Conservation (phyloP, 805 yeast genomes). For the Middelhovenomyces tepae region DNA sequence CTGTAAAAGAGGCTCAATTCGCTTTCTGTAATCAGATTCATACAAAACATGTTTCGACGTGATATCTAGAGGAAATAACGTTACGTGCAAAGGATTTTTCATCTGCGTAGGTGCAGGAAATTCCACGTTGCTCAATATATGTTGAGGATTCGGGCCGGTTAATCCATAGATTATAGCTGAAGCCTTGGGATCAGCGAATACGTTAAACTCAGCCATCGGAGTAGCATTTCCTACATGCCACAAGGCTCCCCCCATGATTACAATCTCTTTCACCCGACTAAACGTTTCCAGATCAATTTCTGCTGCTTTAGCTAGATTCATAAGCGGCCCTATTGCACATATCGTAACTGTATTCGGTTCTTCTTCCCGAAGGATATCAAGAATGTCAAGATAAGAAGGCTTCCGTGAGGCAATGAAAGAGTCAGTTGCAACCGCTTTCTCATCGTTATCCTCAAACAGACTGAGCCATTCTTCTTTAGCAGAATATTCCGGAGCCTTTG, state of each 20-base stretch:
- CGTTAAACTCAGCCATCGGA: conserved; percentile 35
- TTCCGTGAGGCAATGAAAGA: conserved; percentile 23
- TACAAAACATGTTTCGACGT: conserved; percentile 26
- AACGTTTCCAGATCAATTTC: conserved; percentile 30
- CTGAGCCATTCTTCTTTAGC: conserved; percentile 23
- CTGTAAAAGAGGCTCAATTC: conserved; percentile 8
- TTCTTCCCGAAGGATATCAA: conserved; percentile 27
- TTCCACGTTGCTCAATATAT: no score
- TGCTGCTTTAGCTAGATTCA: conserved; percentile 34
- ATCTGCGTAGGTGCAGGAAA: no score
- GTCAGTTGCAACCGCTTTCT: conserved; percentile 5
- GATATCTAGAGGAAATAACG: conserved; percentile 31
- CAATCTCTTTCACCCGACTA: conserved; percentile 27
- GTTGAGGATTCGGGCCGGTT: conserved; percentile 24
- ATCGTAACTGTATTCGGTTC: conserved; percentile 30
- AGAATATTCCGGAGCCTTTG: conserved; percentile 27
- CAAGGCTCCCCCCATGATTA: conserved; percentile 34
- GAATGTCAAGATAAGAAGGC: conserved; percentile 29
- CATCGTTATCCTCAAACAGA: conserved; percentile 15
- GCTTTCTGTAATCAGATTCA: conserved; percentile 15
- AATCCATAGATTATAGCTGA: conserved; percentile 31
- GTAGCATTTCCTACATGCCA: conserved; percentile 31
- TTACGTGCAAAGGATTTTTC: conserved; percentile 22
- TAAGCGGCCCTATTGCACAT: conserved; percentile 33
- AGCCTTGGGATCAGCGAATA: conserved; percentile 33